Evolutionary conservation across 2,329 filamentous ascomycete species (phyloP).

Genomic region (Lasiodiplodia theobromae): DNA sequence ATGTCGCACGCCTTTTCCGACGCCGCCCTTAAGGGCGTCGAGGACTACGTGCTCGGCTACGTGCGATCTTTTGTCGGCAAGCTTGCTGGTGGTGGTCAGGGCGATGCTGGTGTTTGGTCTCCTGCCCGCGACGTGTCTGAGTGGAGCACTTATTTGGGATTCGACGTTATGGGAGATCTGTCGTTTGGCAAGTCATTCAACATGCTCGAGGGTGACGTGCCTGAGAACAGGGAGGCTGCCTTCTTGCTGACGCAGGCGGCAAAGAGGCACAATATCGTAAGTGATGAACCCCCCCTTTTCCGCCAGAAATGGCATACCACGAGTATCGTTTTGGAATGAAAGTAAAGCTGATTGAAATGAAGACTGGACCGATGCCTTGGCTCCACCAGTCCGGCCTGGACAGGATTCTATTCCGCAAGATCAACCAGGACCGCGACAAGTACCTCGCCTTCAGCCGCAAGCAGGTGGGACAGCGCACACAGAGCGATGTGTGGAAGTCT

Average conservation of each 20-base stretch:
- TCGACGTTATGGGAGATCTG: constrained; percentile 61
- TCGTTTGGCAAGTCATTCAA: constrained; percentile 55
- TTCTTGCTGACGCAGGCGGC: constrained; percentile 43
- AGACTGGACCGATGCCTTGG: constrained; percentile 25
- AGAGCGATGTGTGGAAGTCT: constrained; percentile 22
- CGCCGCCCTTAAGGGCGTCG: constrained; percentile 53
- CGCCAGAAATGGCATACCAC: too few species aligned
- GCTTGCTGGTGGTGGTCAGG: constrained; percentile 34
- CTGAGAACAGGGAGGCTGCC: constrained; percentile 36
- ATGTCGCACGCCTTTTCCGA: constrained; percentile 57
- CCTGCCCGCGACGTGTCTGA: not conserved
- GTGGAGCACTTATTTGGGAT: constrained; percentile 43
- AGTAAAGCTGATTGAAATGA: not conserved
- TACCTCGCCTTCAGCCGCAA: constrained; percentile 43
- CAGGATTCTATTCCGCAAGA: constrained; percentile 41
- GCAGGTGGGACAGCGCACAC: constrained; percentile 19
- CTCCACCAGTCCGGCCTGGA: constrained; percentile 39
- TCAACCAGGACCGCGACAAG: constrained; percentile 37
- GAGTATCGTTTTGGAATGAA: too few species aligned
- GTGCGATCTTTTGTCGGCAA: constrained; percentile 50
- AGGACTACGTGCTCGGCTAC: constrained; percentile 54
- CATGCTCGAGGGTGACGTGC: constrained; percentile 47
- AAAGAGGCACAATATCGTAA: constrained; percentile 44
- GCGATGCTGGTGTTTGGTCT: not conserved
- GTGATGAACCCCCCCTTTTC: constrained; percentile 8